These are phyloP conservation scores for Sutorius australiensis DNA, from an alignment of 768 basidiomycete genomes.

Conservation along the genomic window DNA sequence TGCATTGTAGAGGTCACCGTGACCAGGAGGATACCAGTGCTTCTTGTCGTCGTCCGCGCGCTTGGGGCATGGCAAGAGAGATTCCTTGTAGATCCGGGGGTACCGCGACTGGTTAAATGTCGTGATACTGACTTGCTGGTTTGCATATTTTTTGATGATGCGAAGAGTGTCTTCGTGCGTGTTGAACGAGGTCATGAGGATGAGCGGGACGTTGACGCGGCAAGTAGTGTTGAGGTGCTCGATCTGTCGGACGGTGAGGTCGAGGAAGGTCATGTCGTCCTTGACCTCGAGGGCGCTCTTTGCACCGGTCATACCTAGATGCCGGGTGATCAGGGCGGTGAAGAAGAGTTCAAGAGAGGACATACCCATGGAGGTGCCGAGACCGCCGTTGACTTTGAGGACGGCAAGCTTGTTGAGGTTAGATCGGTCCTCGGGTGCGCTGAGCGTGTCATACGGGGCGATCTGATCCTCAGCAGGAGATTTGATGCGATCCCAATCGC, in stretches of 20 bases:
- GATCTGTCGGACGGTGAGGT: constrained; percentile 59
- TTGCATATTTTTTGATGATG: constrained; percentile 77
- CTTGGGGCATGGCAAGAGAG: constrained; percentile 59
- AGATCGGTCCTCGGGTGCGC: constrained; percentile 40
- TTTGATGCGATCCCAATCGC: constrained; percentile 47
- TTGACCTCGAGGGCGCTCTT: constrained; percentile 75
- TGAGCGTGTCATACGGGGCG: constrained; percentile 52
- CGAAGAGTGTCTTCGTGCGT: constrained; percentile 74
- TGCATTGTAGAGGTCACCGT: constrained; percentile 73
- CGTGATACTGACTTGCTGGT: constrained; percentile 71
- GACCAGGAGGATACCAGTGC: constrained; percentile 74
- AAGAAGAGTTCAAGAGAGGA: not conserved
- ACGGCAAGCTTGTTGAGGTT: constrained; percentile 70
- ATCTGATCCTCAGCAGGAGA: constrained; percentile 64
- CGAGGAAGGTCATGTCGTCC: constrained; percentile 68
- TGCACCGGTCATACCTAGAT: constrained; percentile 52
- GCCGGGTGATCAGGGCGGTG: constrained; percentile 1
- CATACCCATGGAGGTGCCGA: constrained; percentile 62
- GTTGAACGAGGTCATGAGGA: constrained; percentile 82
- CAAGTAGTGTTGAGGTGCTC: constrained; percentile 65
- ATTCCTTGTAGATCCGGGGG: constrained; percentile 69
- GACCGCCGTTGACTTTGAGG: constrained; percentile 75
- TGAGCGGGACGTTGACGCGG: constrained; percentile 69
- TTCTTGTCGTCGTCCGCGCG: constrained; percentile 58
- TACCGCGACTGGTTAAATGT: constrained; percentile 73